Evolutionary conservation across 768 basidiomycete genomes (phyloP), one percentile per base, ranked within the genome.

Genomic region (Antrodiella citrinella): DNA sequence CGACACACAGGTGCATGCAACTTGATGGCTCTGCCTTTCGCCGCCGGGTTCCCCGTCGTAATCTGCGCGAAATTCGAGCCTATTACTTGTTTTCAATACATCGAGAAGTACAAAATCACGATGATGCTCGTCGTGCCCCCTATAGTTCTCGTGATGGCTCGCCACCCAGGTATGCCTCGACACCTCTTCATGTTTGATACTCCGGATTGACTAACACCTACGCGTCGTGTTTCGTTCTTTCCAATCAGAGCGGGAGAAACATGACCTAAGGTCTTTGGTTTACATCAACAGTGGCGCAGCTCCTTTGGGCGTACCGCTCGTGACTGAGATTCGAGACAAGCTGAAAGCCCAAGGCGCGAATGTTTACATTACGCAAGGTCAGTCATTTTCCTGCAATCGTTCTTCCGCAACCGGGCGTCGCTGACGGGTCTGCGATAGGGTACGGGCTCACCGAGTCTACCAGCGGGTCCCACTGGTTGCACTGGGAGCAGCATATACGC

Each of bases 381-480:
- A 35, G 7, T n/a, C n/a, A n/a, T n/a, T n/a, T n/a, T n/a, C n/a
- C n/a, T n/a, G n/a, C n/a, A n/a, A n/a, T n/a, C n/a, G n/a, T n/a
- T n/a, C n/a, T n/a, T n/a, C n/a, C n/a, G n/a, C n/a, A n/a, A n/a
- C n/a, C n/a, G n/a, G n/a, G n/a, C n/a, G n/a, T n/a, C n/a, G n/a
- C n/a, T n/a, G n/a, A n/a, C n/a, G n/a, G n/a, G n/a, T n/a, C n/a
- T n/a, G n/a, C 35, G 39, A 21, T 55, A 82, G 84, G 83, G 1
- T 89, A 81, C 50, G 85, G 89, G 23, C 71, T 91, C 18, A 91
- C 87, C 0, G 91, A 91, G 65, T 89, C 87, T 0, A 84, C 86
- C 0, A 86, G 86, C 0, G 80, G 81, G 0, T 73, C 80, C 0
- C 78, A 81, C 53, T 54, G 84, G 2, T 69, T 86, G 4, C 70